Evolutionary conservation across 73 alveolate species (phyloP).

Genomic region (Urostyla sp.): DNA sequence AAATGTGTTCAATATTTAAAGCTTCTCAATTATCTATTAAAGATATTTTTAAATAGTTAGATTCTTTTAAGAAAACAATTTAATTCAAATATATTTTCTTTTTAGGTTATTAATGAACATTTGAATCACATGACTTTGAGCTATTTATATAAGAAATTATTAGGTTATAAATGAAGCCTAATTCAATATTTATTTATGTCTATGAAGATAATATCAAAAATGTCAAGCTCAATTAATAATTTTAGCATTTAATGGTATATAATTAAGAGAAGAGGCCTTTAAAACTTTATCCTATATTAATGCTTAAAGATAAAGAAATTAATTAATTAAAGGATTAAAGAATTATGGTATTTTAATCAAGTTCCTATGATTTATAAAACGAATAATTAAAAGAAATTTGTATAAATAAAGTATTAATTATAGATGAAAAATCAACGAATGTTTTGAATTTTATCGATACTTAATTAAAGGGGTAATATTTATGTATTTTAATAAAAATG

Average conservation of each 20-base stretch:
- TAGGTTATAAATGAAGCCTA: conserved; percentile 31
- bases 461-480: too few relatives aligned
- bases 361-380: too few relatives aligned
- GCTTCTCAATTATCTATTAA: neutral
- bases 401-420: too few relatives aligned
- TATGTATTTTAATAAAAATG: too few relatives aligned
- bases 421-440: too few relatives aligned
- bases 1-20: neutral
- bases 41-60: neutral
- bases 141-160: neutral
- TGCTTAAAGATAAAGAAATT: too few relatives aligned
- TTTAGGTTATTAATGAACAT: neutral
- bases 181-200: conserved; percentile 19
- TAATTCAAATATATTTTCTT: conserved; percentile 36
- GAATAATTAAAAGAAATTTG: too few relatives aligned
- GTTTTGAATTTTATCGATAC: too few relatives aligned
- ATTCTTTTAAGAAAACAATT: neutral
- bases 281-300: too few relatives aligned
- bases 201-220: conserved; percentile 29
- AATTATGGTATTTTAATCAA: too few relatives aligned
- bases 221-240: neutral
- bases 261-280: conserved; percentile 1
- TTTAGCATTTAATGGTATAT: neutral
- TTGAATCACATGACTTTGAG: conserved; percentile 2
- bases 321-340: too few relatives aligned